These are phyloP conservation scores for Canavalia ensiformis DNA, from an alignment of 306 rosid species.

Conservation along the genomic window DNA sequence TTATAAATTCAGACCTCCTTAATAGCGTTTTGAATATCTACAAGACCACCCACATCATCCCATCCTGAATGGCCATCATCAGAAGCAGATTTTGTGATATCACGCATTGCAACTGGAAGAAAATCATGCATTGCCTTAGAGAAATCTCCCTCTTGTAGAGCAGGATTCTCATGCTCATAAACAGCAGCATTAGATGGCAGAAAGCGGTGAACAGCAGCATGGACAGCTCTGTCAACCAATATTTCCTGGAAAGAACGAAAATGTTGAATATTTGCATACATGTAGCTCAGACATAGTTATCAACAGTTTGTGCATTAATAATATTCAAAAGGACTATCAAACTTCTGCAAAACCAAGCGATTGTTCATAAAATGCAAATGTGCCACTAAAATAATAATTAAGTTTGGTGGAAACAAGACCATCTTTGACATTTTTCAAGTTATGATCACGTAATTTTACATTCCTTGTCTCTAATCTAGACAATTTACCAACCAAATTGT, in stretches of 20 bases:
- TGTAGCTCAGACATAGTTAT: slow-evolving; percentile 28
- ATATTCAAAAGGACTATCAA: slow-evolving; percentile 34
- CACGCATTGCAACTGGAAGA: slow-evolving; percentile 97
- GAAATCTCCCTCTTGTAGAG: slow-evolving; percentile 78
- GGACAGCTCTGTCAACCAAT: slow-evolving; percentile 94
- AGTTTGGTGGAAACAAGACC: slow-evolving; percentile 26
- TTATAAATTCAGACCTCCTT: slow-evolving; percentile 68
- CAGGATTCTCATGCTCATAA: slow-evolving; percentile 65
- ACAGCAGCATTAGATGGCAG: slow-evolving; percentile 58
- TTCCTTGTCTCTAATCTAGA: slow-evolving; percentile 38
- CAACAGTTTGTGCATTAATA: slow-evolving; percentile 11
- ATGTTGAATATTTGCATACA: slow-evolving; percentile 34
- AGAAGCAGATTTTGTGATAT: slow-evolving; percentile 76
- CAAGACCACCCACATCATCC: slow-evolving; percentile 97
- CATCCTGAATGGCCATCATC: slow-evolving; percentile 92
- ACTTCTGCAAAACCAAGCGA: slow-evolving; percentile 26
- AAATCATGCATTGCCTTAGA: slow-evolving; percentile 89
- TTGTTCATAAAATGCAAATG: slow-evolving; percentile 18
- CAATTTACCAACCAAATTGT: slow-evolving; percentile 19
- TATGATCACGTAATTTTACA: slow-evolving; percentile 31
- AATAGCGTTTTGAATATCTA: slow-evolving; percentile 81
- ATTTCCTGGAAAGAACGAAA: slow-evolving; percentile 73
- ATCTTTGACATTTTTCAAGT: slow-evolving; percentile 33
- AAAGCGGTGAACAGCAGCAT: slow-evolving; percentile 82
- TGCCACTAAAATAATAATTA: not conserved